A percentile compares a stretch with the other conserved stretches of the same genome.
These are phyloP conservation scores for Adansonia gregorii DNA, from an alignment of 441 rosid species.

Conservation along the genomic window DNA sequence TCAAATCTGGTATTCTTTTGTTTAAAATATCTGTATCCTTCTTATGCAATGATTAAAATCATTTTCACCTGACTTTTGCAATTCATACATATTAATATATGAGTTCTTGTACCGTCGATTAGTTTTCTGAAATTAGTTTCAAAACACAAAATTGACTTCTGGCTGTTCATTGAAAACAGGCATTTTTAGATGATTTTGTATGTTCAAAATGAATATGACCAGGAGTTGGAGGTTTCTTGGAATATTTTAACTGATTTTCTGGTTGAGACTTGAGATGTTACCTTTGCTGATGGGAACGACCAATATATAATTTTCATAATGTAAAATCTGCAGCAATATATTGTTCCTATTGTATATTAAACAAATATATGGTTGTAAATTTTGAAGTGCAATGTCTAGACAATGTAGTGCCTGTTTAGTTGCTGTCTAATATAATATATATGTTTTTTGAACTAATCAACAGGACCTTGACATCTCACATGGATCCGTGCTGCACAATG, in stretches of 20 bases:
- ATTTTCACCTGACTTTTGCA: neutral
- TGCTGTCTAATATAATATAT: conserved; percentile 25
- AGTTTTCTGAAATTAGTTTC: neutral
- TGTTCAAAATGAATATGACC: conserved; percentile 2
- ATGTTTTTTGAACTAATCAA: conserved; percentile 32
- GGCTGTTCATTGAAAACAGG: neutral
- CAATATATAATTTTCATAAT: neutral
- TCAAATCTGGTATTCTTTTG: neutral
- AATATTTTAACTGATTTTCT: neutral
- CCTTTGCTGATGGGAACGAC: neutral
- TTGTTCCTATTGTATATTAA: neutral
- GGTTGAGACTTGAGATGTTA: neutral
- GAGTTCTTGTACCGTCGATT: neutral
- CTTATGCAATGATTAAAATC: neutral
- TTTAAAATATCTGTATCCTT: neutral
- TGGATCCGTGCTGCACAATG: conserved; percentile 63
- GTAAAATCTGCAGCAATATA: neutral
- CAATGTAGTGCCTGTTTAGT: neutral
- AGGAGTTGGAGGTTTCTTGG: conserved; percentile 14
- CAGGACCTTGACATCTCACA: conserved; percentile 88
- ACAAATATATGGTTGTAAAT: neutral
- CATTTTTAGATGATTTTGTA: neutral
- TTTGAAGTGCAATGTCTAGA: neutral
- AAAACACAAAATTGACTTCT: neutral
- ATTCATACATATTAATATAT: neutral